Conservation (phyloP, 2,329 filamentous ascomycete genomes). For the Beauveria sp. region DNA sequence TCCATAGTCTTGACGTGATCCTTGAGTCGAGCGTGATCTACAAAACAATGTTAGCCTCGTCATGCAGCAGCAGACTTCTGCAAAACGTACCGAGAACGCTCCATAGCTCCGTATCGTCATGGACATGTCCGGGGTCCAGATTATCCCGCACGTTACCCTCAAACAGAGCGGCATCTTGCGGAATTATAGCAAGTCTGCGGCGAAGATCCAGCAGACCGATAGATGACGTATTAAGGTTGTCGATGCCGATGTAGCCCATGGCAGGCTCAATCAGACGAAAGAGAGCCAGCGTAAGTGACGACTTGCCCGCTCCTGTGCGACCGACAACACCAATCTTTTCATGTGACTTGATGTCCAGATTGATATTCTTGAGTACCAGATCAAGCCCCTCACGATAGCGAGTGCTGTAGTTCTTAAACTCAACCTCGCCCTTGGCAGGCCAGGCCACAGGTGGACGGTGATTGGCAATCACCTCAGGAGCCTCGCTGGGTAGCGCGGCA, state of each 20-base stretch:
- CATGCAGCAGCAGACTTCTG: neutral
- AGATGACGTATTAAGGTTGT: conserved; percentile 77
- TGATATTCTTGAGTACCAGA: conserved; percentile 87
- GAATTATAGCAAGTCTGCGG: conserved; percentile 87
- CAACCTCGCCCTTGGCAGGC: conserved; percentile 81
- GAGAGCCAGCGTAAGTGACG: conserved; percentile 80
- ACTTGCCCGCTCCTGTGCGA: conserved; percentile 92
- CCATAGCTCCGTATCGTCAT: conserved; percentile 96
- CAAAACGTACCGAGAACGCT: conserved; percentile 71
- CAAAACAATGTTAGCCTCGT: conserved; percentile 14
- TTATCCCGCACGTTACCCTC: conserved; percentile 92
- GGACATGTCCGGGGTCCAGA: conserved; percentile 85
- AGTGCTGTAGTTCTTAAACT: conserved; percentile 90
- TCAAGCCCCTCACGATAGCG: conserved; percentile 86
- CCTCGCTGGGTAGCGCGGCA: conserved; percentile 81
- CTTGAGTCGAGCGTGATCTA: conserved; percentile 88
- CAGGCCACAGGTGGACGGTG: conserved; percentile 82
- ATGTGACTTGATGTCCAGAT: conserved; percentile 83
- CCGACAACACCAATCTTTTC: conserved; percentile 98
- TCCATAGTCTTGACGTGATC: conserved; percentile 82
- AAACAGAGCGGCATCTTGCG: conserved; percentile 93
- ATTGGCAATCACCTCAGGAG: conserved; percentile 85
- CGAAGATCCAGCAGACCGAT: conserved; percentile 88
- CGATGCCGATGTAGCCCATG: conserved; percentile 79
- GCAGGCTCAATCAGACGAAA: conserved; percentile 93